Base-by-base conservation (phyloP, 2,329 filamentous ascomycete species). In the Dactylellina cionopaga region DNA sequence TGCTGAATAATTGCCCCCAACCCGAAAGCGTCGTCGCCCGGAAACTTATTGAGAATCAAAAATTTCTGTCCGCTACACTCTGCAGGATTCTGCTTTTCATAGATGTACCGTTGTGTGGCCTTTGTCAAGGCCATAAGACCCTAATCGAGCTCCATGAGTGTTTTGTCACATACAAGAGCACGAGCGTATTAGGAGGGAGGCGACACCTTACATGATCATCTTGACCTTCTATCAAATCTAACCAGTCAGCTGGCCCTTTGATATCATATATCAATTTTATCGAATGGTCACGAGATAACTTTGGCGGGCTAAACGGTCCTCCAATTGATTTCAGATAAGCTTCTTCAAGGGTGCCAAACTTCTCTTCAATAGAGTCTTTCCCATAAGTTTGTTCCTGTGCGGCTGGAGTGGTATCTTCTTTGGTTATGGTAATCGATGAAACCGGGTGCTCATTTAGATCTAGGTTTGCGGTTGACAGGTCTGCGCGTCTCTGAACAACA, bases 11-110 rank as follows among this genome's bases (percentile, higher is more conserved):
- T 62, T 0, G 73, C 75, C 19, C 75, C 74, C 25, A 76, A 33
- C 1, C 75, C 73, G 33, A 75, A 77, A 5, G 74, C 43, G 47
- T 75, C 73, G 31, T 77, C 75, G 11, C 73, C 74, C 1, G 69
- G 76, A 27, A 74, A 76, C 25, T 75, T 75, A 7, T 69, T 49
- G 15, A 76, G 69, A n/a, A 77, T 60, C 6, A 76, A 22, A 27
- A 66, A 75, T 27, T 56, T 43, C 15, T 74, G 66, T 10, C 55
- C 43, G 29, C 43, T 55, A 31, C 58, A 69, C 1, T 47, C 37
- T 22, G 62, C 43, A 7, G 75, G 75, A 27, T 72, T 46, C 25
- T 76, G 75, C 17, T 74, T 68, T 29, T 47, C 22, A 22, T 56
- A 64, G 17, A 75, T 63, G 44, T 74, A 74, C 2, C 55, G n/a